phyloP scores from a whole-genome alignment of 768 basidiomycete genomes.

The Russula abietina region DNA sequence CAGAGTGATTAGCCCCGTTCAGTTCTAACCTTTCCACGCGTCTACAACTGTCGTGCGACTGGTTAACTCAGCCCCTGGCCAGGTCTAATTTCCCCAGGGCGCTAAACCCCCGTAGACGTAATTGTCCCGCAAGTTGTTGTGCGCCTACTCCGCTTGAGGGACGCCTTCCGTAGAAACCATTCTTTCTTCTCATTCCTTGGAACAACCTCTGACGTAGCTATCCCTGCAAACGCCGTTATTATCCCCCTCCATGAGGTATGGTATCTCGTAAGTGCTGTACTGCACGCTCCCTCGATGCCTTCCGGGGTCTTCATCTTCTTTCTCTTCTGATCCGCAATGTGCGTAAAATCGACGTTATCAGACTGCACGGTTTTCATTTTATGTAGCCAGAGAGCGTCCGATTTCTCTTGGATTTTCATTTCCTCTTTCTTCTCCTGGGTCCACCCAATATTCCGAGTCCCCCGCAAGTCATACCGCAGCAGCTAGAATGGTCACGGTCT shows the following conservation, averaged over 20 bases:
- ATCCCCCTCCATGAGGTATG: constrained; percentile 7
- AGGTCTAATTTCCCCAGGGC: constrained; percentile 19
- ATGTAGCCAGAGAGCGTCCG: not conserved
- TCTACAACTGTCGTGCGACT: not conserved
- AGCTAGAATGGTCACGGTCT: not conserved
- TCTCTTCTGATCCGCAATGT: constrained; percentile 3
- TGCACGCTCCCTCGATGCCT: not conserved
- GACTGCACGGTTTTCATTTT: constrained; percentile 2
- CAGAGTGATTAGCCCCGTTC: not conserved
- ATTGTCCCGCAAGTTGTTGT: constrained; percentile 7
- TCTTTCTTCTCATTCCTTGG: constrained; percentile 4
- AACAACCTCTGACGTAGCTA: constrained; percentile 21
- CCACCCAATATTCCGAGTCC: constrained; percentile 5
- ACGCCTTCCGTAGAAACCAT: constrained; percentile 4
- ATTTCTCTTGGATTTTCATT: constrained; percentile 6
- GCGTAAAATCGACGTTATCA: constrained; percentile 15
- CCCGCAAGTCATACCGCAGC: not conserved
- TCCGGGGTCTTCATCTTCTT: constrained; percentile 14
- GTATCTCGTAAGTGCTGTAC: constrained; percentile 13
- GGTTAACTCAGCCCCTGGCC: not conserved
- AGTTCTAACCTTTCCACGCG: not conserved
- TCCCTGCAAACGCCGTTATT: constrained; percentile 10
- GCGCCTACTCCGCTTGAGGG: constrained; percentile 1
- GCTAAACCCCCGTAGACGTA: constrained; percentile 14
- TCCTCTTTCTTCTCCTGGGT: not conserved